A percentile compares a stretch with the other conserved stretches of the same genome.
Evolutionary conservation across 805 yeast genomes (phyloP).

Genomic region (Wickerhamiella slavikovae): DNA sequence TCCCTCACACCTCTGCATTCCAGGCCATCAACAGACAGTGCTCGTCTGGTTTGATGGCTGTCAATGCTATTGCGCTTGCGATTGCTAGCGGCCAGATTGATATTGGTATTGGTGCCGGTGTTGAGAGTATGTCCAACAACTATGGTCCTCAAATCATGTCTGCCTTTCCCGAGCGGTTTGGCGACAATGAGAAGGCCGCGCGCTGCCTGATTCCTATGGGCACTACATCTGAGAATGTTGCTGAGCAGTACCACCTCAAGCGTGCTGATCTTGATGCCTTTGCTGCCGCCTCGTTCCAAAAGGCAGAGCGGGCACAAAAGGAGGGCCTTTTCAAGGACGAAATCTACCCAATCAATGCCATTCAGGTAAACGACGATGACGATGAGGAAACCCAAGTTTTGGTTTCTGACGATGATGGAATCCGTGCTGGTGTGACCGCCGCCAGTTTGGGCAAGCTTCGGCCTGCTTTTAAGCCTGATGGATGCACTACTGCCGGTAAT

Average conservation of each 20-base stretch:
- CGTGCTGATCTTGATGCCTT: constrained; percentile 69
- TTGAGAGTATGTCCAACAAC: constrained; percentile 80
- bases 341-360: constrained; percentile 60
- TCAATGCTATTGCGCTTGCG: constrained; percentile 76
- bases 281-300: constrained; percentile 70
- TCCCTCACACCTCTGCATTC: constrained; percentile 63
- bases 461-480: constrained; percentile 75
- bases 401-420: constrained; percentile 70
- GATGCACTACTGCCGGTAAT: constrained; percentile 87
- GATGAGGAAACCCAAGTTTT: constrained; percentile 32
- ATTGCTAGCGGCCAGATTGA: constrained; percentile 74
- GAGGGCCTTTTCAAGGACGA: constrained; percentile 70
- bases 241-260: constrained; percentile 37
- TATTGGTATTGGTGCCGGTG: constrained; percentile 83
- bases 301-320: constrained; percentile 59
- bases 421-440: constrained; percentile 70
- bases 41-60: constrained; percentile 82
- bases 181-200: constrained; percentile 27
- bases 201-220: constrained; percentile 93
- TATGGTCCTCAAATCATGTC: constrained; percentile 62
- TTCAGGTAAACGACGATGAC: constrained; percentile 32
- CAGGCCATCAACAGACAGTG: constrained; percentile 83
- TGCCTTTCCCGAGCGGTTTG: constrained; percentile 26
- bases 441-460: constrained; percentile 50
- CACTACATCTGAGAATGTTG: constrained; percentile 81